Conservation (phyloP, 1,284 basidiomycete species). For the Pterulicium gracile region DNA sequence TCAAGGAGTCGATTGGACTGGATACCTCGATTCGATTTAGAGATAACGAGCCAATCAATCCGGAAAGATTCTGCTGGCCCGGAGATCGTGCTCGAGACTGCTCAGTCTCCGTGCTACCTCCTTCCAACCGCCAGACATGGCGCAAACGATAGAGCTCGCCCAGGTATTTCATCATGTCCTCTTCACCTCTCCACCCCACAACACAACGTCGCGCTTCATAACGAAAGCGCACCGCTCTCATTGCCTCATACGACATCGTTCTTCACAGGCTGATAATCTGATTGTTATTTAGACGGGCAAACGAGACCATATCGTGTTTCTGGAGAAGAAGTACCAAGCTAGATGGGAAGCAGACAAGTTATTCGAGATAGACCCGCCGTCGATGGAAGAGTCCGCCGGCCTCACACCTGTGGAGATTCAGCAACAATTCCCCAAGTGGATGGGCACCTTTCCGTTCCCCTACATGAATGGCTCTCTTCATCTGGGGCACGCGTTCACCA, state of each 20-base stretch:
- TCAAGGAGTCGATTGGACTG: too few relatives aligned
- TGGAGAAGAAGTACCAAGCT: constrained; percentile 81
- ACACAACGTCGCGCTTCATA: too few relatives aligned
- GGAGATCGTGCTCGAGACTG: neutral
- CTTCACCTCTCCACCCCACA: too few relatives aligned
- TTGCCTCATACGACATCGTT: neutral
- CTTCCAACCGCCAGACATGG: constrained; percentile 21
- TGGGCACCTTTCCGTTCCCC: constrained; percentile 90
- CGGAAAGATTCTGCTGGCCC: neutral
- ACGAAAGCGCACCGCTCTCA: too few relatives aligned
- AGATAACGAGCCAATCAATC: too few relatives aligned
- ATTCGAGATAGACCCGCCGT: constrained; percentile 83
- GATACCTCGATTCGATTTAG: too few relatives aligned
- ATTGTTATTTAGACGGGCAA: constrained; percentile 66
- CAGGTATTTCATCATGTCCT: constrained; percentile 28
- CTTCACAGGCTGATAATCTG: neutral
- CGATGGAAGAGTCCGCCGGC: constrained; percentile 49
- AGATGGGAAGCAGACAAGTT: constrained; percentile 64
- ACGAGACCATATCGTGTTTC: constrained; percentile 74
- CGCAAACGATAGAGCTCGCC: constrained; percentile 43
- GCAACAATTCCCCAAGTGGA: constrained; percentile 88
- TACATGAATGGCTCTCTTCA: constrained; percentile 99
- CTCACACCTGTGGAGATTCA: constrained; percentile 55
- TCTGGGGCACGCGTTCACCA: constrained; percentile 96
- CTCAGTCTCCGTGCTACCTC: neutral